Conservation (phyloP, 371 early-diverging fungal species). For the Entomophthora muscae region DNA sequence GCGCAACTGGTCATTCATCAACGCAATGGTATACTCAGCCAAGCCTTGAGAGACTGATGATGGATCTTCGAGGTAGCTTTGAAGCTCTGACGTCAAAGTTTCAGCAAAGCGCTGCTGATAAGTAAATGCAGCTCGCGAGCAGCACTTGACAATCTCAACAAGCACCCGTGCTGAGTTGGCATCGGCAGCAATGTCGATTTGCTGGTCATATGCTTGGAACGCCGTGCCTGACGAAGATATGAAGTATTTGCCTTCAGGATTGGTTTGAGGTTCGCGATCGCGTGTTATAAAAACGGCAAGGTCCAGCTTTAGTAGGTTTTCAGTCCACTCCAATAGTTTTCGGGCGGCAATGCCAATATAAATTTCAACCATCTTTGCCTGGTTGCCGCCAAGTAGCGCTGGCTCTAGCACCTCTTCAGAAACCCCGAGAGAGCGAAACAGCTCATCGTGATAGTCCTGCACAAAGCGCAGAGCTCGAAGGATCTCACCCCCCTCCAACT, state of each 20-base stretch:
- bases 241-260: conserved; percentile 56
- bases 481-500: conserved; percentile 63
- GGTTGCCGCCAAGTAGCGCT: conserved; percentile 75
- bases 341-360: conserved; percentile 70
- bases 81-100: conserved; percentile 47
- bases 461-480: conserved; percentile 71
- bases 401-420: conserved; percentile 84
- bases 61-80: conserved; percentile 49
- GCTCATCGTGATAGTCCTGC: conserved; percentile 72
- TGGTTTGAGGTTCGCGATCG: conserved; percentile 50
- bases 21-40: conserved; percentile 82
- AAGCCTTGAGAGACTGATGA: conserved; percentile 56
- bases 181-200: conserved; percentile 70
- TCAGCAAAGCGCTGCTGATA: conserved; percentile 63
- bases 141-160: conserved; percentile 70
- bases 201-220: conserved; percentile 93
- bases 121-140: conserved; percentile 60
- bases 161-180: conserved; percentile 71
- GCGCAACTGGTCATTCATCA: conserved; percentile 80
- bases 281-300: conserved; percentile 62
- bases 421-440: conserved; percentile 71
- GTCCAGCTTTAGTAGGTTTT: conserved; percentile 67
- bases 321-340: conserved; percentile 80
- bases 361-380: conserved; percentile 65
- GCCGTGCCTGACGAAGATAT: conserved; percentile 69